Evolutionary conservation across 805 yeast genomes (phyloP).

Genomic region (Metschnikowia peoriensis): DNA sequence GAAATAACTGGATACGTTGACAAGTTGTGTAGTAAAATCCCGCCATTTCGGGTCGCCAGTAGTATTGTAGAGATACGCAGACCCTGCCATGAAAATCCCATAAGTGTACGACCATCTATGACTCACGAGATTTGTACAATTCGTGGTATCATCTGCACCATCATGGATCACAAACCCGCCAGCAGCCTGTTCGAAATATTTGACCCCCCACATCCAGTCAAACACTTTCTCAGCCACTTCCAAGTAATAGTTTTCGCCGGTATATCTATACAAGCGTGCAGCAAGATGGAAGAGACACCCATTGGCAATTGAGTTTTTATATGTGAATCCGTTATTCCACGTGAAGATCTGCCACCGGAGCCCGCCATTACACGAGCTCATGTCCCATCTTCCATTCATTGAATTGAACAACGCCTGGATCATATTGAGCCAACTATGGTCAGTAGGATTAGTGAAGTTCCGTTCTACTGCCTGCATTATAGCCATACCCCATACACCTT

Average conservation of each 20-base stretch:
- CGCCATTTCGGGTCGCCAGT: constrained; percentile 50
- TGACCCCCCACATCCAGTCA: constrained; percentile 43
- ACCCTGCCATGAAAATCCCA: constrained; percentile 66
- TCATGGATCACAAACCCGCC: constrained; percentile 45
- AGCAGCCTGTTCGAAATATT: constrained; percentile 15
- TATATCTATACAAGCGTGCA: constrained; percentile 44
- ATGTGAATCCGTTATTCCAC: constrained; percentile 47
- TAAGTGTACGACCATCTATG: constrained; percentile 70
- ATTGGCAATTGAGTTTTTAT: constrained; percentile 45
- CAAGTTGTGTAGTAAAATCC: constrained; percentile 34
- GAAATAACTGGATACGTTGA: constrained; percentile 32
- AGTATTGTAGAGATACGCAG: constrained; percentile 64
- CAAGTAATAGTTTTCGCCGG: constrained; percentile 38
- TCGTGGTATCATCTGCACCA: constrained; percentile 39
- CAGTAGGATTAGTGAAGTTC: constrained; percentile 33
- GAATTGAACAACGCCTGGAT: constrained; percentile 45
- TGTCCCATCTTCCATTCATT: constrained; percentile 46
- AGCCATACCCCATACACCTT: constrained; percentile 51
- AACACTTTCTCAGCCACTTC: constrained; percentile 44
- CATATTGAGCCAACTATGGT: constrained; percentile 39
- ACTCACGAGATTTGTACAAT: constrained; percentile 49
- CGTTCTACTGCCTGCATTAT: constrained; percentile 47
- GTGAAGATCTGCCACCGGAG: constrained; percentile 50
- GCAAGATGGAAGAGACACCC: constrained; percentile 46
- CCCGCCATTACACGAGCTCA: constrained; percentile 38